phyloP scores from a whole-genome alignment of 148 eudicot genomes.

The Chenopodium quinoa region DNA sequence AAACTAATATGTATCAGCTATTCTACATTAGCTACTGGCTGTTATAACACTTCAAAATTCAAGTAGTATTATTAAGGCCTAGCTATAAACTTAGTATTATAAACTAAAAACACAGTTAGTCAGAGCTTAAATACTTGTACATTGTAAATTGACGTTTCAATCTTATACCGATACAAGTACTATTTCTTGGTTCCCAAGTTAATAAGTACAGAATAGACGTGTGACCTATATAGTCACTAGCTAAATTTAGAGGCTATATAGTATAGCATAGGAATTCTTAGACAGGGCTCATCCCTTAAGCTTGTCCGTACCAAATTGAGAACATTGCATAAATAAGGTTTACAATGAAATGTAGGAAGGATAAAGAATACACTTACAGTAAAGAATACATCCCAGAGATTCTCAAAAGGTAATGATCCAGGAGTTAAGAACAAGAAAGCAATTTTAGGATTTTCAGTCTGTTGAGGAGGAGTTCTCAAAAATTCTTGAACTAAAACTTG shows the following conservation, averaged over 20 bases:
- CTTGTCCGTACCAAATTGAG: constrained; percentile 2
- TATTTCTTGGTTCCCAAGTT: neutral
- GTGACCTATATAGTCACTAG: neutral
- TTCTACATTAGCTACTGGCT: neutral
- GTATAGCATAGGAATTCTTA: too few relatives aligned
- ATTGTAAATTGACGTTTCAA: neutral
- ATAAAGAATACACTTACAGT: constrained; percentile 42
- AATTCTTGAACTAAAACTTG: constrained; percentile 53
- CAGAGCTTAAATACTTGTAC: neutral
- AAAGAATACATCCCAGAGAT: constrained; percentile 70
- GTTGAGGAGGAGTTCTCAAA: constrained; percentile 37
- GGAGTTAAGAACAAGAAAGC: constrained; percentile 77
- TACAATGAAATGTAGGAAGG: neutral
- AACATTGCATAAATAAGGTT: constrained; percentile 3
- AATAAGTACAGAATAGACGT: neutral
- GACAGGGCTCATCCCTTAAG: neutral
- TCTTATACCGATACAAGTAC: neutral
- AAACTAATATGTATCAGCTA: neutral
- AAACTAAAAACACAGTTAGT: neutral
- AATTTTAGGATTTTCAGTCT: constrained; percentile 51
- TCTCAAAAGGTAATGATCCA: constrained; percentile 66
- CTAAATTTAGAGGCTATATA: too few relatives aligned
- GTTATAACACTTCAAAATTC: neutral
- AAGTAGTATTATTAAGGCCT: neutral
- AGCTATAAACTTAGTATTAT: neutral